Evolutionary conservation across 169 alveolate genomes (phyloP).

Genomic region (Babesia sp.): DNA sequence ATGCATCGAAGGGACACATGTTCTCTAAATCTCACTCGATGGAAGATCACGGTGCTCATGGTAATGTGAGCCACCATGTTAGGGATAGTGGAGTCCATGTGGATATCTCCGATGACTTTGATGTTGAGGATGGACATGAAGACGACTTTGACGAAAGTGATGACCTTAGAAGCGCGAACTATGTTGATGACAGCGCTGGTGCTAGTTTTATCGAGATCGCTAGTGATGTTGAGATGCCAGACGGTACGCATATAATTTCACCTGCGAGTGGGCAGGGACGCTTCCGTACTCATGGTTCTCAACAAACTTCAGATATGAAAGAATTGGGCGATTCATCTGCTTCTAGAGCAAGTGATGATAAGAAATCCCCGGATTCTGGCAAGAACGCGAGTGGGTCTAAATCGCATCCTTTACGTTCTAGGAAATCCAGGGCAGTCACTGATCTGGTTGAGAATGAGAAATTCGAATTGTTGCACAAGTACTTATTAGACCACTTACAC

Average conservation of each 20-base stretch:
- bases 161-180: neutral
- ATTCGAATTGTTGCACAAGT: conserved; percentile 54
- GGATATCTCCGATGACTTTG: neutral
- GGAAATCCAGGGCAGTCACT: conserved; percentile 9
- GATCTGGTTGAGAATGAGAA: conserved; percentile 50
- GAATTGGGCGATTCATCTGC: neutral
- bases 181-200: conserved; percentile 11
- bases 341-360: neutral
- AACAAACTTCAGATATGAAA: neutral
- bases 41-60: neutral
- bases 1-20: too few species aligned
- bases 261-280: neutral
- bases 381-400: neutral
- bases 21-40: neutral
- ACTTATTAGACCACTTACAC: conserved; percentile 51
- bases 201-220: conserved; percentile 46
- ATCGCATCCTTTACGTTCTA: conserved; percentile 37
- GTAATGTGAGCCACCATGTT: neutral
- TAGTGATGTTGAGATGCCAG: conserved; percentile 22
- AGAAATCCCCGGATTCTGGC: neutral
- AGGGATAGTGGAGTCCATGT: neutral
- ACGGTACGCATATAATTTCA: conserved; percentile 1
- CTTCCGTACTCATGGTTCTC: neutral
- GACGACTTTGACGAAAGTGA: conserved; percentile 7
- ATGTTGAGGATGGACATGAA: conserved; percentile 9